phyloP scores from a whole-genome alignment of 495 filamentous ascomycete species.

The Neurospora intermedia region DNA sequence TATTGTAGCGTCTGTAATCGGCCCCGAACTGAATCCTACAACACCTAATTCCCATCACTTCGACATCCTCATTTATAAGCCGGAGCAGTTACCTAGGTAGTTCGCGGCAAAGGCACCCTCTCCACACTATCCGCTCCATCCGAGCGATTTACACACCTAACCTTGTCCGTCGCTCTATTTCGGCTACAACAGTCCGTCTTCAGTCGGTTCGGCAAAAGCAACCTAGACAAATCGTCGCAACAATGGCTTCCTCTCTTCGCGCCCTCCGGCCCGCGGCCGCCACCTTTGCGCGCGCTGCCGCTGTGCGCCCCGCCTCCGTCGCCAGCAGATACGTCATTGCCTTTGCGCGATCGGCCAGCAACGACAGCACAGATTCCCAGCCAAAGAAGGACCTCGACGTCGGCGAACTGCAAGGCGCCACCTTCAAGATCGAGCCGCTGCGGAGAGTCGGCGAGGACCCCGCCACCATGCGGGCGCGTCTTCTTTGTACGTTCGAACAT shows the following conservation, averaged over 20 bases:
- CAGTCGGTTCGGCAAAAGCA: background rate
- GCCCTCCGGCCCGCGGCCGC: slow-evolving; percentile 3
- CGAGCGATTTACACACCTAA: background rate
- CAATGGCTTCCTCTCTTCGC: background rate
- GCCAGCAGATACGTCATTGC: slow-evolving; percentile 1
- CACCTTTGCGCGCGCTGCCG: slow-evolving; percentile 14
- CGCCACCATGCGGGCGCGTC: slow-evolving; percentile 73
- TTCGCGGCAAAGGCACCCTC: background rate
- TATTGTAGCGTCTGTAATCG: background rate
- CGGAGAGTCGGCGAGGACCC: slow-evolving; percentile 69
- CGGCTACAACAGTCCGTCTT: background rate
- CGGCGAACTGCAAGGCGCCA: slow-evolving; percentile 82
- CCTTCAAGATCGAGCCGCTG: slow-evolving; percentile 83
- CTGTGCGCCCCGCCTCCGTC: slow-evolving; percentile 3
- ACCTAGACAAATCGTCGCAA: background rate
- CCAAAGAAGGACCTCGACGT: slow-evolving; percentile 57
- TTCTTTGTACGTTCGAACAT: slow-evolving; percentile 65
- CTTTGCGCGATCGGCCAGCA: background rate
- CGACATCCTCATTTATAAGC: background rate
- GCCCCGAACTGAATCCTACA: background rate
- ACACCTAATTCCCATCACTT: background rate
- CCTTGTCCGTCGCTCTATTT: background rate
- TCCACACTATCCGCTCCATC: background rate
- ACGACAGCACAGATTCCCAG: slow-evolving; percentile 7
- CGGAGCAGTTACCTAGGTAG: background rate